phyloP scores from a whole-genome alignment of 306 rosid genomes.

The Casuarina cunninghamiana region DNA sequence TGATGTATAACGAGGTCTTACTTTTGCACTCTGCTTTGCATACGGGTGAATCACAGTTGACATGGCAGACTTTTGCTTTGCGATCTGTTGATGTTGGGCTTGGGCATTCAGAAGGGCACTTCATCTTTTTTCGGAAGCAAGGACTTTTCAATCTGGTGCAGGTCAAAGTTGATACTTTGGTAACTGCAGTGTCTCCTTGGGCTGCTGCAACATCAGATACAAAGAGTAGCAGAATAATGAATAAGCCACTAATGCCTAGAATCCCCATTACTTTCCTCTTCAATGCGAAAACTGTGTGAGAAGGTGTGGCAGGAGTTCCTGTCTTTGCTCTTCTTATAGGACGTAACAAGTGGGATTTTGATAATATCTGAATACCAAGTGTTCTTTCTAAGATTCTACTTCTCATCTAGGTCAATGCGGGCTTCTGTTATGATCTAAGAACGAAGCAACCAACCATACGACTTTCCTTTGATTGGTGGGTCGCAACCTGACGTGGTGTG shows the following conservation, averaged over 20 bases:
- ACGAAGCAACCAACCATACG: too few species aligned
- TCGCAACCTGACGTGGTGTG: too few species aligned
- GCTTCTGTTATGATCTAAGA: too few species aligned
- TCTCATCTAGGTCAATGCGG: too few species aligned
- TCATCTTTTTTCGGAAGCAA: conserved; percentile 44
- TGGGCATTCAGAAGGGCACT: conserved; percentile 71
- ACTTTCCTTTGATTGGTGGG: too few species aligned
- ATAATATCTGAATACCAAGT: neutral
- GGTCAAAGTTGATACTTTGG: neutral
- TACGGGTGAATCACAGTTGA: conserved; percentile 66
- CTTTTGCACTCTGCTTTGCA: conserved; percentile 77
- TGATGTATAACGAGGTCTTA: conserved; percentile 28
- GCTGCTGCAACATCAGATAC: conserved; percentile 38
- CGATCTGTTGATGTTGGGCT: conserved; percentile 43
- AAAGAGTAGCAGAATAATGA: conserved; percentile 30
- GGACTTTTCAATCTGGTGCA: conserved; percentile 42
- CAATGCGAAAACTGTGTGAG: conserved; percentile 10
- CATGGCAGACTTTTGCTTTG: conserved; percentile 61
- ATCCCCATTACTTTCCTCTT: conserved; percentile 39
- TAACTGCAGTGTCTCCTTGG: conserved; percentile 15
- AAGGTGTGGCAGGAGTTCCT: neutral
- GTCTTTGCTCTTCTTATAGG: conserved; percentile 21
- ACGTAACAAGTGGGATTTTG: conserved; percentile 27
- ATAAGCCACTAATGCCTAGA: conserved; percentile 24
- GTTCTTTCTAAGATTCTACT: conserved; percentile 3